Base-by-base conservation (phyloP, 495 filamentous ascomycete species). In the Talaromyces liani region DNA sequence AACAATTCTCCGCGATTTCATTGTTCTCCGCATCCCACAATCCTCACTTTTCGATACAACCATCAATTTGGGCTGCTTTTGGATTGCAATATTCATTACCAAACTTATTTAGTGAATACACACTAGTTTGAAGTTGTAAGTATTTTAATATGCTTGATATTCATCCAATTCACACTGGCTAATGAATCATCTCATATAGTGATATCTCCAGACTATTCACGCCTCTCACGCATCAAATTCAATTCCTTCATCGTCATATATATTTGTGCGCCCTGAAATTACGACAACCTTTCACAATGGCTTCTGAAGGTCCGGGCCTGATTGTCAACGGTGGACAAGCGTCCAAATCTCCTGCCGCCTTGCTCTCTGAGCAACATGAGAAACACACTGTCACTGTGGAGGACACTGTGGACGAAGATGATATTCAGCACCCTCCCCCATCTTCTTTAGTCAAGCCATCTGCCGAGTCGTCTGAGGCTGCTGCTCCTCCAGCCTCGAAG, bases 331-430 rank as follows among this genome's bases (percentile, higher is more conserved):
- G 73, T 55, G 73, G 73, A 49, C 41, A 61, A 51, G 53, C 65
- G n/a, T 67, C 72, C 45, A 74, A 76, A 67, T 79, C 77, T 54
- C 77, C 89, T 36, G 93, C 92, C 24, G 87, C 91, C 68, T 84
- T 85, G 77, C 84, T 96, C 45, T 85, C 88, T 73, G 82, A 91
- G 67, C 86, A 92, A 74, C 93, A 96, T 75, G 77, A 80, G 24
- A 81, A 75, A 45, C 85, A 86, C 58, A 83, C 84, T 67, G 77
- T 80, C 33, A 91, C 87, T 6, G 82, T 96, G 47, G 92, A 96
- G 74, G 92, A 97, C 20, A 84, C 80, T 20, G 76, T 82, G 39
- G 92, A 96, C 70, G 90, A 92, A 68, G 90, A 93, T n/a, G 85
- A 93, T 65, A 67, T 87, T 63, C 73, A 71, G 63, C 85, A 87